Percentiles rank a stretch among this genome's conserved stretches.
Evolutionary conservation across 176 grass and related monocot species (phyloP).

Genomic region (Alloteropsis semialata): DNA sequence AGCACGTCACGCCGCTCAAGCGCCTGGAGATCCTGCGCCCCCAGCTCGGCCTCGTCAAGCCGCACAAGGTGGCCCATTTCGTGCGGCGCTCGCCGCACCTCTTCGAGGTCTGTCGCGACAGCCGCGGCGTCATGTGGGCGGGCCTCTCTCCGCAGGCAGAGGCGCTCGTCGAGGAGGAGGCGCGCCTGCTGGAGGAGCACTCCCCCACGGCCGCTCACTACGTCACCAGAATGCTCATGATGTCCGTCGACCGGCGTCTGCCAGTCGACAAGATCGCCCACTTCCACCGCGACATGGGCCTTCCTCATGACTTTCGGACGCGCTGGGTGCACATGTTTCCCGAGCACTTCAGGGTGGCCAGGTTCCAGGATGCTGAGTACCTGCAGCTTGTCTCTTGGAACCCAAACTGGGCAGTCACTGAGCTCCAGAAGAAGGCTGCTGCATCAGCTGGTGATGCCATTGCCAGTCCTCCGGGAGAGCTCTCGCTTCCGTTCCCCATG

Average conservation of each 20-base stretch:
- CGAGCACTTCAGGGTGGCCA: conserved; percentile 52
- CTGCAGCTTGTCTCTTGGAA: conserved; percentile 80
- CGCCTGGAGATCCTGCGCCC: conserved; percentile 67
- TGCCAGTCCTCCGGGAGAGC: conserved; percentile 44
- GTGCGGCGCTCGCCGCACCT: conserved; percentile 61
- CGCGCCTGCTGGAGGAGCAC: conserved; percentile 59
- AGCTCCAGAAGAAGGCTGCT: conserved; percentile 64
- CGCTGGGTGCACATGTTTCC: conserved; percentile 82
- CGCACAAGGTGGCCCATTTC: conserved; percentile 77
- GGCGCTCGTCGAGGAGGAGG: conserved; percentile 68
- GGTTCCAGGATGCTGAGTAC: conserved; percentile 53
- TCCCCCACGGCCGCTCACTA: conserved; percentile 34
- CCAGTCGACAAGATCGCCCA: conserved; percentile 63
- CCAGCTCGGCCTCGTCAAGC: conserved; percentile 64
- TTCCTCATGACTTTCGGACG: conserved; percentile 64
- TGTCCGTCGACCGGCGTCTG: conserved; percentile 65
- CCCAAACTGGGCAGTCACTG: conserved; percentile 66
- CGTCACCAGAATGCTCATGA: conserved; percentile 77
- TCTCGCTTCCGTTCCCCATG: conserved; percentile 73
- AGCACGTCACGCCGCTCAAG: conserved; percentile 69
- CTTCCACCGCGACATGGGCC: conserved; percentile 70
- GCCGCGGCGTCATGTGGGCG: conserved; percentile 64
- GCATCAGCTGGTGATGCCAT: background rate
- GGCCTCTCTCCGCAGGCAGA: conserved; percentile 55
- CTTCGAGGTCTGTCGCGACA: conserved; percentile 73